These are phyloP conservation scores for Coelastrella sp. DNA, from an alignment of 139 green algal genomes.

Conservation along the genomic window DNA sequence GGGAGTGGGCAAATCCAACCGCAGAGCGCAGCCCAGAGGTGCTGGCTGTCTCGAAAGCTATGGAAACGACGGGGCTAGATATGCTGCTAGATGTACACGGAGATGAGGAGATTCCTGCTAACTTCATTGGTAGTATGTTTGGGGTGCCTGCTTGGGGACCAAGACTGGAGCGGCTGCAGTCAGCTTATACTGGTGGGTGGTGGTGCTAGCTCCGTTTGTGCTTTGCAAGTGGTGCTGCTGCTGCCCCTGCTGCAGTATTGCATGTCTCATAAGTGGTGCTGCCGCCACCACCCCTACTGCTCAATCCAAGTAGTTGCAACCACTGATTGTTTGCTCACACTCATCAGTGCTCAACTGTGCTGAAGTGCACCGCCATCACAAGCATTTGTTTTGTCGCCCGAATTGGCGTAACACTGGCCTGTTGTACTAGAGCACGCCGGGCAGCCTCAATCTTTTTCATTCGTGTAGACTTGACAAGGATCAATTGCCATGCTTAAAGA, in stretches of 20 bases:
- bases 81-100: conserved; percentile 79
- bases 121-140: conserved; percentile 37
- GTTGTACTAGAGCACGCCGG: no score
- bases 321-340: no score
- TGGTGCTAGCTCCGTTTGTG: background rate
- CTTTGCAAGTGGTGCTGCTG: background rate
- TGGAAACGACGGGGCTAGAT: conserved; percentile 64
- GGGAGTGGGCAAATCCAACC: conserved; percentile 72
- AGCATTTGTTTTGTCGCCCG: no score
- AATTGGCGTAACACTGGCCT: no score
- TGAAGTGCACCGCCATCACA: no score
- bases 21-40: conserved; percentile 69
- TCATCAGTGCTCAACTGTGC: no score
- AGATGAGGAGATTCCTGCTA: conserved; percentile 78
- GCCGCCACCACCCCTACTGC: no score
- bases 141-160: conserved; percentile 32
- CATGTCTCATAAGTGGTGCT: background rate
- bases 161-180: conserved; percentile 23
- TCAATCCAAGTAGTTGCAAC: no score
- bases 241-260: background rate
- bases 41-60: conserved; percentile 11
- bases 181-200: background rate
- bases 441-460: no score
- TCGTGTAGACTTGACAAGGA: no score
- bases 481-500: no score